Conservation (phyloP, 1,139 yeast species). For the Candida labiduridarum region DNA sequence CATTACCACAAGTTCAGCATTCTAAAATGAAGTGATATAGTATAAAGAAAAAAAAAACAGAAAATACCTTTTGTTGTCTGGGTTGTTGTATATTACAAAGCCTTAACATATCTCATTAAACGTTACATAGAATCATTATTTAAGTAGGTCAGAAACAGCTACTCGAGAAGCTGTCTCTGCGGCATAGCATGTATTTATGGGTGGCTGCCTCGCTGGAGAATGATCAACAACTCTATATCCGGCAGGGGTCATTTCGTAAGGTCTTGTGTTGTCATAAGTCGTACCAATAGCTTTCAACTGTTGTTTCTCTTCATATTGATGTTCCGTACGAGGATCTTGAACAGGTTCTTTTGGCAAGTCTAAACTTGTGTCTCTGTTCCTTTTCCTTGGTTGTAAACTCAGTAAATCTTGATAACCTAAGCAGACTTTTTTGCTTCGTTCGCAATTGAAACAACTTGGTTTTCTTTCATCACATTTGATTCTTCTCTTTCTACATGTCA, state of each 20-base stretch:
- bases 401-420: conserved; percentile 57
- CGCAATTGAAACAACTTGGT: conserved; percentile 75
- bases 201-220: neutral
- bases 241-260: neutral
- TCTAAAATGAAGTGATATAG: too few relatives aligned
- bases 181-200: neutral
- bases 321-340: neutral
- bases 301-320: neutral
- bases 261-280: neutral
- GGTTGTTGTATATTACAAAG: neutral
- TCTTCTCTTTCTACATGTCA: conserved; percentile 71
- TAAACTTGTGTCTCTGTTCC: conserved; percentile 16
- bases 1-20: too few relatives aligned
- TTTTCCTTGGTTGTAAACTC: conserved; percentile 14
- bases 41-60: neutral
- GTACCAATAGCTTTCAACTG: neutral
- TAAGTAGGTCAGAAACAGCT: conserved; percentile 1
- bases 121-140: neutral
- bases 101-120: neutral
- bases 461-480: conserved; percentile 77
- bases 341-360: conserved; percentile 12
- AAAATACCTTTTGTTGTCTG: neutral
- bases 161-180: neutral
- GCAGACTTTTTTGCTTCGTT: conserved; percentile 68
- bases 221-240: conserved; percentile 1